phyloP scores from a whole-genome alignment of 83 land plant genomes.

The Isoetes engelmannii region DNA sequence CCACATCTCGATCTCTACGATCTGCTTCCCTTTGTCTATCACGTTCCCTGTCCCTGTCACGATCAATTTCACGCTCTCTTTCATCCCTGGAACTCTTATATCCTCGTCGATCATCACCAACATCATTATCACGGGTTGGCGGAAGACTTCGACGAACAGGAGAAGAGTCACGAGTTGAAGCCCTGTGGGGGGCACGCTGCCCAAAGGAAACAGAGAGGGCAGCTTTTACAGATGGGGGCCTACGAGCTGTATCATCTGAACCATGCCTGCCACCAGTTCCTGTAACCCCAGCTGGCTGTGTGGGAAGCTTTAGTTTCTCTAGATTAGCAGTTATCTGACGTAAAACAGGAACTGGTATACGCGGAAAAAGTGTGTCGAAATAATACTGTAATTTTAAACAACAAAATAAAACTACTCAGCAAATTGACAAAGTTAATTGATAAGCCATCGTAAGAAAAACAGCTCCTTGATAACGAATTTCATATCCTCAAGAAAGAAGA shows the following conservation, averaged over 20 bases:
- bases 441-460: not conserved
- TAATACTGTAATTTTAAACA: slow-evolving; percentile 60
- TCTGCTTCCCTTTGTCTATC: slow-evolving; percentile 28
- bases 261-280: slow-evolving; percentile 70
- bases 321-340: slow-evolving; percentile 59
- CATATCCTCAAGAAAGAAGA: slow-evolving; percentile 10
- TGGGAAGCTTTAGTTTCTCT: slow-evolving; percentile 80
- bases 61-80: slow-evolving; percentile 26
- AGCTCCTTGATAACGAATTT: slow-evolving; percentile 10
- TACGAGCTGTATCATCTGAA: slow-evolving; percentile 85
- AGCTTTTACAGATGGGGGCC: slow-evolving; percentile 98
- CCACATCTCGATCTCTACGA: not conserved
- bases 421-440: no score
- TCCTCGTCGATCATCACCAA: slow-evolving; percentile 25
- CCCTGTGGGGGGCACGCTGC: slow-evolving; percentile 97
- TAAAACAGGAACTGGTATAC: slow-evolving; percentile 82
- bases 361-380: slow-evolving; percentile 91
- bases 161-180: slow-evolving; percentile 89
- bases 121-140: slow-evolving; percentile 34
- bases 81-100: slow-evolving; percentile 26
- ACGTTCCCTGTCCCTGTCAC: slow-evolving; percentile 39
- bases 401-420: not conserved
- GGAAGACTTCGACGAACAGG: slow-evolving; percentile 75
- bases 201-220: slow-evolving; percentile 97
- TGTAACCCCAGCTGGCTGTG: slow-evolving; percentile 62